These are phyloP conservation scores for Chaetomium cochliodes DNA, from an alignment of 495 filamentous ascomycete genomes.

Conservation along the genomic window DNA sequence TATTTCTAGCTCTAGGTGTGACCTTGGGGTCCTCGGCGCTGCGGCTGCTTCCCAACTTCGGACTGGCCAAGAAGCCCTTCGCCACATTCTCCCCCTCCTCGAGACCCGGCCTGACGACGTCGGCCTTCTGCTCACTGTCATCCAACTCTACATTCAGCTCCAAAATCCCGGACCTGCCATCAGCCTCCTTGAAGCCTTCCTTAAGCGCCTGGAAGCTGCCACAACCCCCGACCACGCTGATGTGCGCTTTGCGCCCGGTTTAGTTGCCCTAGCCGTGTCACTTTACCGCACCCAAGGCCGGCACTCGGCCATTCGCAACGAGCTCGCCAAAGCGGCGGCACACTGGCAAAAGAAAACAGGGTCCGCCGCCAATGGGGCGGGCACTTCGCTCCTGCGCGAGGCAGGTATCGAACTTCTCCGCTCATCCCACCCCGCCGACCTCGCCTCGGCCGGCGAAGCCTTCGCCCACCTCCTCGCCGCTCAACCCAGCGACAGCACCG, in stretches of 20 bases:
- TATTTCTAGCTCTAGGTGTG: slow-evolving; percentile 57
- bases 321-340: slow-evolving; percentile 75
- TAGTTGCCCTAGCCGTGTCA: slow-evolving; percentile 78
- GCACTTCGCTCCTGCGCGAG: slow-evolving; percentile 65
- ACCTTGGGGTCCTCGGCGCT: slow-evolving; percentile 74
- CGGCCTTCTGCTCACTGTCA: slow-evolving; percentile 76
- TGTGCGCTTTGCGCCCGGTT: slow-evolving; percentile 78
- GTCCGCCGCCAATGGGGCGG: slow-evolving; percentile 42
- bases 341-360: slow-evolving; percentile 65
- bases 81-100: slow-evolving; percentile 68
- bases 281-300: slow-evolving; percentile 79
- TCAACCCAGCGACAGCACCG: slow-evolving; percentile 61
- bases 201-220: slow-evolving; percentile 68
- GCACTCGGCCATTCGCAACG: slow-evolving; percentile 64
- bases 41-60: slow-evolving; percentile 68
- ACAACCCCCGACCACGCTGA: slow-evolving; percentile 56
- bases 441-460: slow-evolving; percentile 66
- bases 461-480: slow-evolving; percentile 66
- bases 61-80: slow-evolving; percentile 67
- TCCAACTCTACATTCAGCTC: slow-evolving; percentile 76
- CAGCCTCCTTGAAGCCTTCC: slow-evolving; percentile 68
- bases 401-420: slow-evolving; percentile 77
- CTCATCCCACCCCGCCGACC: slow-evolving; percentile 64
- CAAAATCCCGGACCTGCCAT: slow-evolving; percentile 77
- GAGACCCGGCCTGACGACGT: slow-evolving; percentile 77